Conservation (phyloP, 768 basidiomycete species). For the Amylocystis lapponica region DNA sequence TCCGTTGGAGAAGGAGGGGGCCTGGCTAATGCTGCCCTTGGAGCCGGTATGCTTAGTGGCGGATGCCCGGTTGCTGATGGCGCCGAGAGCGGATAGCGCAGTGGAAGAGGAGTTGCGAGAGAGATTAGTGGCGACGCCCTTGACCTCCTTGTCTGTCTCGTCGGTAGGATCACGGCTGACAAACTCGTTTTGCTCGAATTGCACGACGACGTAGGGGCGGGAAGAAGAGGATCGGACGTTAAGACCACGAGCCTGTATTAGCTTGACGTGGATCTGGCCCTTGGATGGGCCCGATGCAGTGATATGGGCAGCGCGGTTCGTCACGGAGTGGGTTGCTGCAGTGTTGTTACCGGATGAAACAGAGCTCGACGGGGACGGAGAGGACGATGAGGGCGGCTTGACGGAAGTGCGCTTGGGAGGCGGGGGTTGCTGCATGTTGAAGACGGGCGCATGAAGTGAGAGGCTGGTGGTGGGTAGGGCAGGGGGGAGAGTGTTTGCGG, state of each 20-base stretch:
- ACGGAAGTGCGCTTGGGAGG: conserved; percentile 30
- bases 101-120: conserved; percentile 55
- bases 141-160: conserved; percentile 84
- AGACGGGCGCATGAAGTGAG: conserved; percentile 81
- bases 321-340: neutral
- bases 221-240: conserved; percentile 61
- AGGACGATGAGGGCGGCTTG: conserved; percentile 19
- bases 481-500: conserved; percentile 29
- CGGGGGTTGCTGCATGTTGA: conserved; percentile 70
- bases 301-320: conserved; percentile 6
- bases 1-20: conserved; percentile 23
- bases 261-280: conserved; percentile 92
- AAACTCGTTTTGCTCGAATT: conserved; percentile 99
- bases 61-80: conserved; percentile 37
- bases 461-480: conserved; percentile 54
- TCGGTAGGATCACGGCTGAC: conserved; percentile 85
- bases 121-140: conserved; percentile 60
- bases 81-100: conserved; percentile 62
- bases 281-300: conserved; percentile 33
- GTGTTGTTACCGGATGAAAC: conserved; percentile 23
- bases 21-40: conserved; percentile 14
- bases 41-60: conserved; percentile 8
- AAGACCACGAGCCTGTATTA: conserved; percentile 86
- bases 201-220: conserved; percentile 90
- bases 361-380: conserved; percentile 25